These are phyloP conservation scores for Ophidiomyces ophidiicola DNA, from an alignment of 2,329 filamentous ascomycete species.

Conservation along the genomic window DNA sequence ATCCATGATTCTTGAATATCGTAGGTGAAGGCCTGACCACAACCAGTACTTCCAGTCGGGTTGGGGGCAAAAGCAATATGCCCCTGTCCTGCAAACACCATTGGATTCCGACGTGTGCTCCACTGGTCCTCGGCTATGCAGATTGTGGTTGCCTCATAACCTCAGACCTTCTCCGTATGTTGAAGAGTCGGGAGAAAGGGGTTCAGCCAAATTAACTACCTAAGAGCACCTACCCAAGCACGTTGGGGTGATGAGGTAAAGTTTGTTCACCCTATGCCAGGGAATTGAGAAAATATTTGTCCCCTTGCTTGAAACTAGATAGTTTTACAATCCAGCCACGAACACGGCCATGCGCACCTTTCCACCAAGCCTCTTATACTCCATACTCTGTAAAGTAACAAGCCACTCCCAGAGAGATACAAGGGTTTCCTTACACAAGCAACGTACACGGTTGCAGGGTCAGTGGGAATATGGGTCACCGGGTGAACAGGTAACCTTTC, in stretches of 20 bases:
- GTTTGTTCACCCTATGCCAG: conserved; percentile 44
- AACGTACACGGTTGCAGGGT: too few relatives aligned
- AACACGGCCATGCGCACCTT: conserved; percentile 34
- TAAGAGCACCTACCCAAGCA: too few relatives aligned
- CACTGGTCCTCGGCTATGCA: conserved; percentile 44
- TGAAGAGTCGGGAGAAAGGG: too few relatives aligned
- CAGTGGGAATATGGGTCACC: too few relatives aligned
- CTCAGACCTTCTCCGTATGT: too few relatives aligned
- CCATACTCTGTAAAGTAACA: conserved; percentile 29
- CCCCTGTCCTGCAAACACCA: conserved; percentile 49
- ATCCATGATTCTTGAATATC: conserved; percentile 42
- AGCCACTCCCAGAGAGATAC: too few relatives aligned
- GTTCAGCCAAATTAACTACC: too few relatives aligned
- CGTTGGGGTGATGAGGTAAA: too few relatives aligned
- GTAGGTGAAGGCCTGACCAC: conserved; percentile 44
- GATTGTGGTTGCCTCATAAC: too few relatives aligned
- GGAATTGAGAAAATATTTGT: conserved; percentile 44
- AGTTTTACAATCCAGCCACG: conserved; percentile 39
- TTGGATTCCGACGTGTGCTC: conserved; percentile 44
- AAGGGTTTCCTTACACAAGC: too few relatives aligned
- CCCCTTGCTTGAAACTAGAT: conserved; percentile 32
- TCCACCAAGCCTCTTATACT: conserved; percentile 37
- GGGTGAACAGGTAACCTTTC: too few relatives aligned
- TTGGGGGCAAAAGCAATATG: conserved; percentile 50
- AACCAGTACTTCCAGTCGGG: conserved; percentile 47